Percentiles rank a stretch among this genome's conserved stretches.
Conservation (phyloP, 805 yeast species). For the Starmerella sp. region DNA sequence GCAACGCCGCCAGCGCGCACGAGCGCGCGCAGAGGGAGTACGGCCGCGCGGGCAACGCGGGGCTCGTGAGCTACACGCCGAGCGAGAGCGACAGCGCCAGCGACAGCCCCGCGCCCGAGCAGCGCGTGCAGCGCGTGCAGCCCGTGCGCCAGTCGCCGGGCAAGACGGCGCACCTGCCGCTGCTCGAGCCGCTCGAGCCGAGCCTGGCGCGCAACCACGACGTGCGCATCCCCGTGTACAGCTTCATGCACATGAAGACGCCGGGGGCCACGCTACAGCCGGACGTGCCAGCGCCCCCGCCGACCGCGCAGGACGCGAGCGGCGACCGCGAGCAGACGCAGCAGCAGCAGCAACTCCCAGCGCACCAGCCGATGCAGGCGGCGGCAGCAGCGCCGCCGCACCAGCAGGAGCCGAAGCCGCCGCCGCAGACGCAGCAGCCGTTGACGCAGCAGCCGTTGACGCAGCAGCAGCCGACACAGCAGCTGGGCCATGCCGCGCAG, state of each 20-base stretch:
- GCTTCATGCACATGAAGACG: slow-evolving; percentile 12
- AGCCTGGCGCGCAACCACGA: neutral
- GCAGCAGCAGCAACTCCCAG: no score
- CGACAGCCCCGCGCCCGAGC: neutral
- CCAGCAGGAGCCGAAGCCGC: neutral
- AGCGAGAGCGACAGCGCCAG: neutral
- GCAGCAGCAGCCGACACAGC: no score
- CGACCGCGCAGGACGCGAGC: no score
- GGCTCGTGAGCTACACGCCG: neutral
- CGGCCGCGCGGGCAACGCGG: neutral
- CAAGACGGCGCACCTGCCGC: neutral
- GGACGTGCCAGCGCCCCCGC: neutral
- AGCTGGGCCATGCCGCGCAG: no score
- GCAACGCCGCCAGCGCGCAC: neutral
- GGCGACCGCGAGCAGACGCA: no score
- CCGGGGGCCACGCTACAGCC: neutral
- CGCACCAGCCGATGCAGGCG: no score
- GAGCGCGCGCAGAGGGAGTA: neutral
- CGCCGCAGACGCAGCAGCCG: no score
- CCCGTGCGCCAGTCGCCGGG: neutral
- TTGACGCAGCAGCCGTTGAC: no score
- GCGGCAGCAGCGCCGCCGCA: no score
- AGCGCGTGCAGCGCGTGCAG: neutral
- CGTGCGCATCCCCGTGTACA: slow-evolving; percentile 17
- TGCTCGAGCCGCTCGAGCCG: slow-evolving; percentile 12